These are phyloP conservation scores for Diaporthe sp. DNA, from an alignment of 2,329 filamentous ascomycete genomes.

Conservation along the genomic window DNA sequence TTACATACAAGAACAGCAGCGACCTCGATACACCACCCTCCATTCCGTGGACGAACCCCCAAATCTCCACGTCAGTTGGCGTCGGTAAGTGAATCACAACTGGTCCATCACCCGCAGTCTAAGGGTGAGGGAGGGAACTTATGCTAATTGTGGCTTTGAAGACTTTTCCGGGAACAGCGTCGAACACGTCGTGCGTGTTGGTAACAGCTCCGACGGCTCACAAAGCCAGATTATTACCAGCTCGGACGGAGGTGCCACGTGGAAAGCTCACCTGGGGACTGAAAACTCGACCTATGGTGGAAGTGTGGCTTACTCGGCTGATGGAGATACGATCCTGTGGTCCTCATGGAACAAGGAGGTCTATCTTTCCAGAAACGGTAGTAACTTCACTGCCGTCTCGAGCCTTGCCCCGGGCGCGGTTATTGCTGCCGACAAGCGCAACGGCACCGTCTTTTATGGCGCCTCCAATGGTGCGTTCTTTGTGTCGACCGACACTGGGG, in stretches of 20 bases:
- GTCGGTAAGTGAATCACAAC: constrained; percentile 48
- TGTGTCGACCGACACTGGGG: constrained; percentile 61
- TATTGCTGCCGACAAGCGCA: constrained; percentile 66
- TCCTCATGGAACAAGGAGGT: constrained; percentile 56
- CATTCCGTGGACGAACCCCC: constrained; percentile 59
- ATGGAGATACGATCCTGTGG: constrained; percentile 62
- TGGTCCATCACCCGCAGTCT: neutral
- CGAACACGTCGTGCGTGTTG: constrained; percentile 63
- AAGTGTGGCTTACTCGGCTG: constrained; percentile 62
- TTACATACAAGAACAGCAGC: constrained; percentile 55
- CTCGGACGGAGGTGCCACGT: constrained; percentile 61
- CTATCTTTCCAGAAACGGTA: constrained; percentile 54
- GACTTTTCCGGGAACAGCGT: constrained; percentile 60
- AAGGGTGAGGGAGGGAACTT: neutral
- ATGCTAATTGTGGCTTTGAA: constrained; percentile 39
- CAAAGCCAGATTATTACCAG: constrained; percentile 60
- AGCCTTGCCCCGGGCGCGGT: constrained; percentile 57
- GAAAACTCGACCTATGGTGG: constrained; percentile 56
- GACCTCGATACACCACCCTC: constrained; percentile 57
- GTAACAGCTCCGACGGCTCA: constrained; percentile 54
- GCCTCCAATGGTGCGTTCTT: constrained; percentile 58
- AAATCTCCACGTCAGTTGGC: constrained; percentile 57
- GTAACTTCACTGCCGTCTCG: constrained; percentile 58
- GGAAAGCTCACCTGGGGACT: constrained; percentile 58
- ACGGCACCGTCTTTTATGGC: constrained; percentile 65